Percentiles rank a stretch among this genome's conserved stretches.
These are phyloP conservation scores for Rhinocladiella similis DNA, from an alignment of 2,329 filamentous ascomycete species.

Conservation along the genomic window DNA sequence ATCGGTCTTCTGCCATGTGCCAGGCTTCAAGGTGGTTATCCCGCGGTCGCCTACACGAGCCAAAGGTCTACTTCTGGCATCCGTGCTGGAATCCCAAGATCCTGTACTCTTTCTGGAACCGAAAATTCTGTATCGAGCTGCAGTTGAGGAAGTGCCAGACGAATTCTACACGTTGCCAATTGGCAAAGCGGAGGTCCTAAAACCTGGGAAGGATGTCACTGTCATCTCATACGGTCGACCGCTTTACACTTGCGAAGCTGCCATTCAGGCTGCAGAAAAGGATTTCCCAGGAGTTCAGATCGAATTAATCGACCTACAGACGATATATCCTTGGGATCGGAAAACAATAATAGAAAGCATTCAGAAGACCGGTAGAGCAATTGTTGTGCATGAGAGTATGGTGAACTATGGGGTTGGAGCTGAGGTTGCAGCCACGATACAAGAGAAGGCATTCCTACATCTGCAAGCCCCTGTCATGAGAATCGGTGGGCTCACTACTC, in stretches of 20 bases:
- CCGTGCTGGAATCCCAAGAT: conserved; percentile 74
- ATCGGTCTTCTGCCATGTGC: conserved; percentile 82
- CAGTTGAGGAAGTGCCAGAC: conserved; percentile 85
- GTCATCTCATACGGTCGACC: conserved; percentile 88
- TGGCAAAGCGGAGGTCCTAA: conserved; percentile 80
- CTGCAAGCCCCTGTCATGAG: conserved; percentile 82
- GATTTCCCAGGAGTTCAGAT: conserved; percentile 67
- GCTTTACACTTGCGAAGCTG: conserved; percentile 78
- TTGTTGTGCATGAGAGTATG: conserved; percentile 92
- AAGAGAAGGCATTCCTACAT: conserved; percentile 79
- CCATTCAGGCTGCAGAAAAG: conserved; percentile 74
- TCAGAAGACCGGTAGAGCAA: conserved; percentile 77
- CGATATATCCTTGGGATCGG: conserved; percentile 89
- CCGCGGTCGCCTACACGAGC: conserved; percentile 83
- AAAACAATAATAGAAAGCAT: conserved; percentile 78
- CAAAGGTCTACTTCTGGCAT: conserved; percentile 77
- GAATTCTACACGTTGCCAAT: conserved; percentile 79
- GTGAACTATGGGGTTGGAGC: conserved; percentile 88
- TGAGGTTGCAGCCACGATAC: conserved; percentile 83
- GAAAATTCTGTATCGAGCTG: conserved; percentile 87
- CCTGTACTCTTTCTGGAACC: conserved; percentile 93
- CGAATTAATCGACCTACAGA: conserved; percentile 87
- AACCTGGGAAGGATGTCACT: conserved; percentile 76
- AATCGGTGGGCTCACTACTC: conserved; percentile 84
- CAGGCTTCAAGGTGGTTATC: conserved; percentile 80